Conservation (phyloP, 371 early-diverging fungal genomes). For the Coemansia sp. region DNA sequence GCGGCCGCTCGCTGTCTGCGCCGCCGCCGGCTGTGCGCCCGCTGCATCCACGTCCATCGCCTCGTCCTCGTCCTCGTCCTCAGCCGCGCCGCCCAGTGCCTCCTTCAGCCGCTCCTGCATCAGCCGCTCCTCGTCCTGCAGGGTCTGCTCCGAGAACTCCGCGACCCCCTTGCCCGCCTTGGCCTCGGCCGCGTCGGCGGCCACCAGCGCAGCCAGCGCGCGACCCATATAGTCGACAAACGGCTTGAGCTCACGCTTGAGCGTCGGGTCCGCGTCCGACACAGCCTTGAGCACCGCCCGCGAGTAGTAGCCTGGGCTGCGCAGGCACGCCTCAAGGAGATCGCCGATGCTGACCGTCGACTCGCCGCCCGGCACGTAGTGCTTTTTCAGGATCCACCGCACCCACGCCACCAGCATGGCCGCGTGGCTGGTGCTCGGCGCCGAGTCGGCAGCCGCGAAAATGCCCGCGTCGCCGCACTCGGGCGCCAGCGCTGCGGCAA, state of each 20-base stretch:
- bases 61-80: background rate
- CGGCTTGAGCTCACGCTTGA: slow-evolving; percentile 39
- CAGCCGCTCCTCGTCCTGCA: slow-evolving; percentile 31
- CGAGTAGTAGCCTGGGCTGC: slow-evolving; percentile 44
- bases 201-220: slow-evolving; percentile 39
- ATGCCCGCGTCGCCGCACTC: slow-evolving; percentile 19
- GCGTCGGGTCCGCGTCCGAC: slow-evolving; percentile 24
- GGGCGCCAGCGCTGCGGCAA: slow-evolving; percentile 23
- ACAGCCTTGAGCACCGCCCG: slow-evolving; percentile 38
- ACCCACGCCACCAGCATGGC: slow-evolving; percentile 45
- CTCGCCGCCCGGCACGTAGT: slow-evolving; percentile 5
- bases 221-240: slow-evolving; percentile 50
- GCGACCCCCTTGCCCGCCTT: background rate
- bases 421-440: slow-evolving; percentile 32
- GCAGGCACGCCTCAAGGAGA: slow-evolving; percentile 46
- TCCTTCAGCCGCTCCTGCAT: slow-evolving; percentile 25
- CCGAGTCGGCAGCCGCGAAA: slow-evolving; percentile 21
- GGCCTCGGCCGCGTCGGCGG: slow-evolving; percentile 14
- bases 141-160: background rate
- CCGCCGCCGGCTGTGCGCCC: background rate
- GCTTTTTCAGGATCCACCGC: slow-evolving; percentile 28
- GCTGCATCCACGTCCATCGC: slow-evolving; percentile 16
- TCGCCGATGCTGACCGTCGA: slow-evolving; percentile 20
- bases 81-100: slow-evolving; percentile 7
- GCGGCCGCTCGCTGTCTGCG: slow-evolving; percentile 8